Percentiles rank a stretch among this genome's conserved stretches.
Evolutionary conservation across 2,329 filamentous ascomycete species (phyloP).

Genomic region (Cytospora mali): DNA sequence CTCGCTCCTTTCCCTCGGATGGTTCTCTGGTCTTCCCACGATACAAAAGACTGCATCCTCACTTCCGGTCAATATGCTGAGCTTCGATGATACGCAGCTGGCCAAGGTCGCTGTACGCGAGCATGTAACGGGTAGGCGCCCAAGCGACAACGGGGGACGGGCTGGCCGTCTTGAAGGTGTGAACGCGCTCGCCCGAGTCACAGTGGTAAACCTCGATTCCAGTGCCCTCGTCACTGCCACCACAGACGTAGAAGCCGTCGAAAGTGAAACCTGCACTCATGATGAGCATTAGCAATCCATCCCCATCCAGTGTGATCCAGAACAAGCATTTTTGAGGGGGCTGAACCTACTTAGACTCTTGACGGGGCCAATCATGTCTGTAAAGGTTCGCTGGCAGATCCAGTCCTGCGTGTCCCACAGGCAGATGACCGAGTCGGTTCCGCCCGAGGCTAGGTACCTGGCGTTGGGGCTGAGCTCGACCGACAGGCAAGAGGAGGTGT

Average conservation of each 20-base stretch:
- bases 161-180: conserved; percentile 69
- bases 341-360: conserved; percentile 67
- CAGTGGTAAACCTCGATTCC: conserved; percentile 72
- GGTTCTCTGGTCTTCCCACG: neutral
- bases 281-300: conserved; percentile 31
- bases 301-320: neutral
- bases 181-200: conserved; percentile 73
- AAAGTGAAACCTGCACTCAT: conserved; percentile 66
- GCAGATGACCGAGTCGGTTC: conserved; percentile 73
- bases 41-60: conserved; percentile 8
- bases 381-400: conserved; percentile 73
- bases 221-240: conserved; percentile 70
- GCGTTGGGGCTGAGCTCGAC: conserved; percentile 72
- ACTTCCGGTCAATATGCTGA: conserved; percentile 49
- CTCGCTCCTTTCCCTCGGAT: neutral
- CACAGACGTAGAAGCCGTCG: conserved; percentile 74
- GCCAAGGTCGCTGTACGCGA: conserved; percentile 73
- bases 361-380: conserved; percentile 69
- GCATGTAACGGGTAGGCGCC: conserved; percentile 73
- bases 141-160: conserved; percentile 70
- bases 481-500: conserved; percentile 72
- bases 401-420: conserved; percentile 79
- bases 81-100: conserved; percentile 69
- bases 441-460: conserved; percentile 72
- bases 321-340: no score